phyloP scores from a whole-genome alignment of 805 yeast genomes.

The Saccharomycopsis microspora region DNA sequence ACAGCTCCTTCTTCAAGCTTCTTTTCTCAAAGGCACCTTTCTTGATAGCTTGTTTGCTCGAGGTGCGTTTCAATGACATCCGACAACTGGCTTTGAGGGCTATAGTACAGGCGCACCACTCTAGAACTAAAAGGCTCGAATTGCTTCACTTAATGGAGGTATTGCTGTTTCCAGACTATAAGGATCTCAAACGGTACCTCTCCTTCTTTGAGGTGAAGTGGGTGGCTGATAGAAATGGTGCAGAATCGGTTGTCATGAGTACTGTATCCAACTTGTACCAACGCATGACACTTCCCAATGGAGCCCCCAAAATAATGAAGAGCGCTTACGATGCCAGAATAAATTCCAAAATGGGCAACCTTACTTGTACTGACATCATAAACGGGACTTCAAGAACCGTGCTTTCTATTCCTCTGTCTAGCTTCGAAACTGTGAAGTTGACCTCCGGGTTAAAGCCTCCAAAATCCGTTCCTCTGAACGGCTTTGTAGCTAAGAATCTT shows the following conservation, averaged over 20 bases:
- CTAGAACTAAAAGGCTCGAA: conserved; percentile 57
- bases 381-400: conserved; percentile 25
- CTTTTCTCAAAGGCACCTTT: conserved; percentile 43
- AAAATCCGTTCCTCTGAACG: too few relatives aligned
- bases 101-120: conserved; percentile 55
- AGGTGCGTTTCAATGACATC: conserved; percentile 70
- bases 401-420: conserved; percentile 3
- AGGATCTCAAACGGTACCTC: conserved; percentile 45
- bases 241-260: conserved; percentile 28
- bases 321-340: conserved; percentile 36
- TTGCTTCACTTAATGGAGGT: conserved; percentile 33
- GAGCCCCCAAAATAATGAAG: conserved; percentile 27
- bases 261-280: conserved; percentile 10
- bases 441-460: too few relatives aligned
- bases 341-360: conserved; percentile 27
- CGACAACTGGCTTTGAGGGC: conserved; percentile 63
- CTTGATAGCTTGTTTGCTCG: conserved; percentile 61
- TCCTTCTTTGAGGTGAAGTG: conserved; percentile 49
- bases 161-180: conserved; percentile 57
- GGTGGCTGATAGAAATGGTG: conserved; percentile 23
- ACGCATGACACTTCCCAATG: conserved; percentile 8
- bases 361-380: conserved; percentile 26
- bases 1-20: conserved; percentile 50
- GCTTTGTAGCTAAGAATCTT: neutral
- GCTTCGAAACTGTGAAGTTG: too few relatives aligned